These are phyloP conservation scores for Hygrocybe coccinea DNA, from an alignment of 768 basidiomycete species.

Conservation along the genomic window DNA sequence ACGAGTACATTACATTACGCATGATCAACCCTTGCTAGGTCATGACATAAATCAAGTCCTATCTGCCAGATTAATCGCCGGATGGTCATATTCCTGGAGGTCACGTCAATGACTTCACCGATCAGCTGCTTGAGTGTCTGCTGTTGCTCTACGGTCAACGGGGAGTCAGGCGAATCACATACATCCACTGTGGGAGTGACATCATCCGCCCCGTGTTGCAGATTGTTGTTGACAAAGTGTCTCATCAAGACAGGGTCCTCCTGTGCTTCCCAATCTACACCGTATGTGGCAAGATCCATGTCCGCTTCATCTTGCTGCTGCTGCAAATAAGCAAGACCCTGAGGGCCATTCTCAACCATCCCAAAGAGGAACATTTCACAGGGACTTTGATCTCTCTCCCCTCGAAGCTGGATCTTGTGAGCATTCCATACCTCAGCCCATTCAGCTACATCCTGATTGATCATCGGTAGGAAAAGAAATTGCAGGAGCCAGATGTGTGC, in stretches of 20 bases:
- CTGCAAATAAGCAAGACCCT: conserved; percentile 15
- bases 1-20: no score
- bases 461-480: conserved; percentile 29
- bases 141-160: no score
- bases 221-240: conserved; percentile 12
- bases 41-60: no score
- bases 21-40: no score
- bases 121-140: no score
- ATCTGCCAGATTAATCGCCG: no score
- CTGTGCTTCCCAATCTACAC: conserved; percentile 15
- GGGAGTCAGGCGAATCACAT: no score
- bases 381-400: conserved; percentile 18
- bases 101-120: no score
- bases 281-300: conserved; percentile 9
- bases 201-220: conserved; percentile 7
- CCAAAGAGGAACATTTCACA: conserved; percentile 30
- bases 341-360: conserved; percentile 27
- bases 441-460: conserved; percentile 28
- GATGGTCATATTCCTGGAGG: no score
- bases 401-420: conserved; percentile 23
- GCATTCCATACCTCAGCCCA: conserved; percentile 36
- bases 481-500: conserved; percentile 40
- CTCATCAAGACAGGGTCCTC: conserved; percentile 8
- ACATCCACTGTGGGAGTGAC: conserved; percentile 1
- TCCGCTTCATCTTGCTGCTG: no score